Percentiles rank a stretch among this genome's conserved stretches.
phyloP scores from a whole-genome alignment of 2,329 filamentous ascomycete species.

The Didymellaceae sp. region DNA sequence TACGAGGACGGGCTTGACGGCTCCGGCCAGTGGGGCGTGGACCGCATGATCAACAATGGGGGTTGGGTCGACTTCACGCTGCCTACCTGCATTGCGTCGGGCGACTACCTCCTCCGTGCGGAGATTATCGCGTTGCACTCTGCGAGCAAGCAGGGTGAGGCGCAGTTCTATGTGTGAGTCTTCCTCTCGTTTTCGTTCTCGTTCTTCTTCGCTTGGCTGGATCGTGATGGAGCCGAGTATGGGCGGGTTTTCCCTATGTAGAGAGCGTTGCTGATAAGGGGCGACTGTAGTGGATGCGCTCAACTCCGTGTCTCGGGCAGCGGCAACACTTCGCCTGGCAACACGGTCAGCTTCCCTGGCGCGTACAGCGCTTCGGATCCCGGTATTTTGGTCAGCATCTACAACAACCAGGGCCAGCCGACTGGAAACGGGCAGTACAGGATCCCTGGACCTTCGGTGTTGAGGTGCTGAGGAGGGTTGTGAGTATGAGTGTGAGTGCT shows the following conservation, averaged over 20 bases:
- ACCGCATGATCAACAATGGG: slow-evolving; percentile 55
- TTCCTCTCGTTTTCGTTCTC: neutral
- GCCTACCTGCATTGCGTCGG: slow-evolving; percentile 44
- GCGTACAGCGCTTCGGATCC: slow-evolving; percentile 41
- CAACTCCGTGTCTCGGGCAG: slow-evolving; percentile 42
- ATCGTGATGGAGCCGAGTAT: too few species aligned
- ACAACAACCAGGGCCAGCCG: slow-evolving; percentile 28
- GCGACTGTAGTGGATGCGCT: slow-evolving; percentile 46
- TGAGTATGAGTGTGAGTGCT: too few species aligned
- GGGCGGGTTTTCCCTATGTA: too few species aligned
- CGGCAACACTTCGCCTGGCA: slow-evolving; percentile 22
- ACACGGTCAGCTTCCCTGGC: slow-evolving; percentile 41
- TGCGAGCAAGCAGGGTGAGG: slow-evolving; percentile 41
- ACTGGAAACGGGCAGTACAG: slow-evolving; percentile 49
- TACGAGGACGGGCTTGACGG: slow-evolving; percentile 49
- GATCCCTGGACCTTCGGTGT: slow-evolving; percentile 58
- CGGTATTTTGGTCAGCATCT: slow-evolving; percentile 43
- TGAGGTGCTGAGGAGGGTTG: slow-evolving; percentile 58
- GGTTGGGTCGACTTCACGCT: slow-evolving; percentile 55
- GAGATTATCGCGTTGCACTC: slow-evolving; percentile 55
- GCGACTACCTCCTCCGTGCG: slow-evolving; percentile 51
- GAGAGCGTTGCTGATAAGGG: neutral
- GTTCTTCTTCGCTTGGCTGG: too few species aligned
- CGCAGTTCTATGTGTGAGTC: slow-evolving; percentile 52
- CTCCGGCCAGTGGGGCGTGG: slow-evolving; percentile 57